phyloP scores from a whole-genome alignment of 2,329 filamentous ascomycete genomes.

The Ambrosiella cleistominuta region DNA sequence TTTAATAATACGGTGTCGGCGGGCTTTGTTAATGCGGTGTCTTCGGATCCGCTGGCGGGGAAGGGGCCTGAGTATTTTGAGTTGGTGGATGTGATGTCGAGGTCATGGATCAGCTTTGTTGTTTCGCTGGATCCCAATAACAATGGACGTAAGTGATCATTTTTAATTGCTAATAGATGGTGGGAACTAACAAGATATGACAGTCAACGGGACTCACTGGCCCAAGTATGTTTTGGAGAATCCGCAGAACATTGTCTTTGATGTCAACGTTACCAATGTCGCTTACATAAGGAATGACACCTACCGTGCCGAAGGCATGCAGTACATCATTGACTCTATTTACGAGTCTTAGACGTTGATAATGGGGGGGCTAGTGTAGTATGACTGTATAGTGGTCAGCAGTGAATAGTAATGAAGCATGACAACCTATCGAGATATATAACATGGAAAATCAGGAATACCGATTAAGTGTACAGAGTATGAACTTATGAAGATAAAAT shows the following conservation, averaged over 20 bases:
- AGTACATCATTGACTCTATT: conserved; percentile 19
- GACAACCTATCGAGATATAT: too few species aligned
- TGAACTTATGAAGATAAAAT: too few species aligned
- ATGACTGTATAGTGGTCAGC: not conserved
- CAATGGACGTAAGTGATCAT: conserved; percentile 13
- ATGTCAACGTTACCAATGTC: conserved; percentile 26
- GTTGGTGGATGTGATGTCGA: conserved; percentile 30
- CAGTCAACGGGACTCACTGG: conserved; percentile 20
- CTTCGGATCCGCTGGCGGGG: conserved; percentile 23
- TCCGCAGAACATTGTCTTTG: conserved; percentile 31
- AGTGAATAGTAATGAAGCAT: not conserved
- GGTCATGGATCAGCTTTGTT: conserved; percentile 35
- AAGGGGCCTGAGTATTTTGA: conserved; percentile 21
- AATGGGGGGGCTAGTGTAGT: not conserved
- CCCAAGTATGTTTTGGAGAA: conserved; percentile 24
- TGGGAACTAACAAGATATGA: not conserved
- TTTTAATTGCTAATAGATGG: too few species aligned
- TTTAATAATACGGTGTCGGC: conserved; percentile 28
- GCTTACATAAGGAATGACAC: conserved; percentile 27
- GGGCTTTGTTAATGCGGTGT: conserved; percentile 23
- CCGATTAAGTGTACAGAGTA: too few species aligned
- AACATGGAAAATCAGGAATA: too few species aligned
- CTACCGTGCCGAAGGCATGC: conserved; percentile 26
- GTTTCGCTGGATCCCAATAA: conserved; percentile 27
- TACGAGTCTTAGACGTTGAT: conserved; percentile 8